Conservation (phyloP, 805 yeast genomes). For the Yarrowia keelungensis region DNA sequence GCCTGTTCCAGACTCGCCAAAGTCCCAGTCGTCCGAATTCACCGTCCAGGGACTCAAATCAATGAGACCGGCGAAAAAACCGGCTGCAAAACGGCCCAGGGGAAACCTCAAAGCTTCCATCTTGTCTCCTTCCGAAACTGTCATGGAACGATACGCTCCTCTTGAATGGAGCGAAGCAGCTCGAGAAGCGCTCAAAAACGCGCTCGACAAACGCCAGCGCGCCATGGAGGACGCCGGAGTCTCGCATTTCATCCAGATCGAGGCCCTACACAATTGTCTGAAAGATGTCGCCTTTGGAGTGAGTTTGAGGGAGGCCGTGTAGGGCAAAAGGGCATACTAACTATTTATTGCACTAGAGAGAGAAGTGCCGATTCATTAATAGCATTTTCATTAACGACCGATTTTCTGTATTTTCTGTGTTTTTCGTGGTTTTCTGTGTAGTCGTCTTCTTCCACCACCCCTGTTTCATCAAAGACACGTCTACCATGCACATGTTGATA, state of each 20-base stretch:
- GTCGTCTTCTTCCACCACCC: too few relatives aligned
- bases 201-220: slow-evolving; percentile 8
- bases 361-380: too few relatives aligned
- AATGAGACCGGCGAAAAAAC: neutral
- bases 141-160: slow-evolving; percentile 22
- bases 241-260: slow-evolving; percentile 33
- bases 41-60: slow-evolving; percentile 12
- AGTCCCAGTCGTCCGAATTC: slow-evolving; percentile 1
- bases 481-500: too few relatives aligned
- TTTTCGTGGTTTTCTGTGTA: too few relatives aligned
- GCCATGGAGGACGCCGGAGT: slow-evolving; percentile 28
- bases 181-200: slow-evolving; percentile 3
- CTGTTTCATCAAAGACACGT: too few relatives aligned
- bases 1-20: neutral
- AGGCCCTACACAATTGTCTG: slow-evolving; percentile 15
- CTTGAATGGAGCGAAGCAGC: slow-evolving; percentile 9
- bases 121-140: slow-evolving; percentile 11
- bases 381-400: too few relatives aligned
- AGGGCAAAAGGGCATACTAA: too few relatives aligned
- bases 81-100: neutral
- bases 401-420: too few relatives aligned
- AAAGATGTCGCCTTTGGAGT: slow-evolving; percentile 16
- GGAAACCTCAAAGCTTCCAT: neutral
- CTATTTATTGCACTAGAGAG: too few relatives aligned
- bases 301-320: neutral